Percentiles rank a stretch among this genome's conserved stretches.
Conservation (phyloP, 2,329 filamentous ascomycete species). For the Aspergillus japonicus region DNA sequence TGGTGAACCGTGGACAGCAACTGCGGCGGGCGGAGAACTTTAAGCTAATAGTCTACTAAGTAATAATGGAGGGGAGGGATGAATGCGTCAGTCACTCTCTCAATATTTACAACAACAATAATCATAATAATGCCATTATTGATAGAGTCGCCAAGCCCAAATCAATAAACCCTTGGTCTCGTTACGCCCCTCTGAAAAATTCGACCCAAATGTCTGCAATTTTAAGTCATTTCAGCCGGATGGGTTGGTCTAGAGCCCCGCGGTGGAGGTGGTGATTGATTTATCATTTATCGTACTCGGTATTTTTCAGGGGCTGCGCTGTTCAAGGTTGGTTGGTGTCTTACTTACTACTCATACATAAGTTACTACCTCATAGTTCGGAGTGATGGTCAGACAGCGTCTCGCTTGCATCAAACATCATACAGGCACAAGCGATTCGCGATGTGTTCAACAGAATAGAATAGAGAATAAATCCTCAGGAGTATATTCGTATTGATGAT, state of each 20-base stretch:
- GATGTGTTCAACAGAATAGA: background rate
- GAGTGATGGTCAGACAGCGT: too few species aligned
- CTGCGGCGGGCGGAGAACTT: background rate
- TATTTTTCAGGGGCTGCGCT: background rate
- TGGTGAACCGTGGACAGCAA: background rate
- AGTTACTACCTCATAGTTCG: too few species aligned
- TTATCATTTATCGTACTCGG: background rate
- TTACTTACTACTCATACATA: too few species aligned
- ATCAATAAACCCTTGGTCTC: too few species aligned
- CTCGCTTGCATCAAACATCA: background rate
- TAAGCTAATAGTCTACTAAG: background rate
- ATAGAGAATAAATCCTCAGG: background rate
- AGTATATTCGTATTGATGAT: slow-evolving; percentile 6
- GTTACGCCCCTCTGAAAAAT: background rate
- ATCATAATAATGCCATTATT: too few species aligned
- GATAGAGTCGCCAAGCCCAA: too few species aligned
- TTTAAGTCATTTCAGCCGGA: background rate
- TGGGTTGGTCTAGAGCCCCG: background rate
- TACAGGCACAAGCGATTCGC: background rate
- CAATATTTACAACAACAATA: too few species aligned
- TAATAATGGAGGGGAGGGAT: too few species aligned
- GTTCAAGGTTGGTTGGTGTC: background rate
- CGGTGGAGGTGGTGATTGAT: background rate
- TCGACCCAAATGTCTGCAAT: background rate
- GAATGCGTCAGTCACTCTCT: too few species aligned